Percentiles rank a stretch among this genome's conserved stretches.
These are phyloP conservation scores for Parastagonospora avenae DNA, from an alignment of 2,329 filamentous ascomycete species.

Conservation along the genomic window DNA sequence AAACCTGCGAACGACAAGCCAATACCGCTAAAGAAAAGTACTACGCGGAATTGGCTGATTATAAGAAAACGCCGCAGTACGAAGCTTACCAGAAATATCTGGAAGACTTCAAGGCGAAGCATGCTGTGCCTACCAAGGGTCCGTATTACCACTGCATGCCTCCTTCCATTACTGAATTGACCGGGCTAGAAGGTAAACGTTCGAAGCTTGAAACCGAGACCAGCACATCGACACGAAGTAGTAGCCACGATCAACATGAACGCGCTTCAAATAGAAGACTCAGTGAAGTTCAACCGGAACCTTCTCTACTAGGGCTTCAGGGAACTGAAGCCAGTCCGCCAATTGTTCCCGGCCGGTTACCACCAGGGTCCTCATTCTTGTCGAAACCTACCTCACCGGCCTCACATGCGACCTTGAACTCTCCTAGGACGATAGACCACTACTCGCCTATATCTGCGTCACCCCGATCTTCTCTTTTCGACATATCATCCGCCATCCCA, in stretches of 20 bases:
- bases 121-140: constrained; percentile 52
- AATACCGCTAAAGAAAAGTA: constrained; percentile 77
- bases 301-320: constrained; percentile 18
- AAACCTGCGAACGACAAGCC: constrained; percentile 74
- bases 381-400: constrained; percentile 44
- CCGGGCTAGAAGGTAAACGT: constrained; percentile 49
- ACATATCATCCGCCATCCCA: constrained; percentile 21
- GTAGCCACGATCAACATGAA: constrained; percentile 38
- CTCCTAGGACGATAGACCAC: constrained; percentile 37
- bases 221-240: constrained; percentile 36
- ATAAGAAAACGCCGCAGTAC: constrained; percentile 77
- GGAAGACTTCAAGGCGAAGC: constrained; percentile 77
- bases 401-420: constrained; percentile 36
- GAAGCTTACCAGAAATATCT: constrained; percentile 73
- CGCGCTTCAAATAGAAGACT: constrained; percentile 30
- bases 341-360: constrained; percentile 26
- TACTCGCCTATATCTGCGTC: constrained; percentile 45
- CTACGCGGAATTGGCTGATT: constrained; percentile 71
- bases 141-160: constrained; percentile 7
- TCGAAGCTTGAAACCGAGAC: constrained; percentile 50
- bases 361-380: constrained; percentile 29
- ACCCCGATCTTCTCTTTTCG: constrained; percentile 36
- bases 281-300: constrained; percentile 33
- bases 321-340: constrained; percentile 37
- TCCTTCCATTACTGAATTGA: constrained; percentile 19